phyloP scores from a whole-genome alignment of 805 yeast species.

The Lachancea meyersii region DNA sequence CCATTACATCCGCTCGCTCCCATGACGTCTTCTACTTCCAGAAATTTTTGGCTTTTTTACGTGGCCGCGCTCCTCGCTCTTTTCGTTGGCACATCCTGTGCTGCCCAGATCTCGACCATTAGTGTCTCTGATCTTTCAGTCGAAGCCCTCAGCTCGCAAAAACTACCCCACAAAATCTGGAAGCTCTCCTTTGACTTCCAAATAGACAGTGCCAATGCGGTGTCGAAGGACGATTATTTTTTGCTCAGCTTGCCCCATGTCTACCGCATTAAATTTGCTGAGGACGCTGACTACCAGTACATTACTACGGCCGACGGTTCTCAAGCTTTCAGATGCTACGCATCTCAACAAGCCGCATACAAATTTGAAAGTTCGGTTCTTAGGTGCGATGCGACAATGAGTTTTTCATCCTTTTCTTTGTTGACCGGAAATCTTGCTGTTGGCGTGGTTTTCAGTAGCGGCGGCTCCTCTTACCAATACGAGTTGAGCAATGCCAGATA shows the following conservation, averaged over 20 bases:
- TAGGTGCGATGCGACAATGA: conserved; percentile 26
- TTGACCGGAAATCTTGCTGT: conserved; percentile 29
- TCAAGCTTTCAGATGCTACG: conserved; percentile 29
- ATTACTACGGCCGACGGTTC: conserved; percentile 24
- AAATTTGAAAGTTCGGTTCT: conserved; percentile 26
- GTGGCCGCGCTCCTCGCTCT: background rate
- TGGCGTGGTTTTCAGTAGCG: conserved; percentile 31
- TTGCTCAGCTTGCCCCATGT: conserved; percentile 28
- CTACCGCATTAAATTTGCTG: conserved; percentile 33
- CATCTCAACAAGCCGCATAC: conserved; percentile 34
- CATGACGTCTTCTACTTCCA: background rate
- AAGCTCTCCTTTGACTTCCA: conserved; percentile 27
- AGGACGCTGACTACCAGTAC: conserved; percentile 14
- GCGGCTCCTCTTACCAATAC: conserved; percentile 29
- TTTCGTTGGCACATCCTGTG: background rate
- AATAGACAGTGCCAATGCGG: conserved; percentile 16
- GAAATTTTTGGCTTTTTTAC: background rate
- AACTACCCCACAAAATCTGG: conserved; percentile 33
- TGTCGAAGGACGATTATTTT: conserved; percentile 26
- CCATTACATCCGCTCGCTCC: background rate
- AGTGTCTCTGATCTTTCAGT: conserved; percentile 1
- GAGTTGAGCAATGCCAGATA: conserved; percentile 31
- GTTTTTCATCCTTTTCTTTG: conserved; percentile 14
- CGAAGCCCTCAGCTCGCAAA: conserved; percentile 8
- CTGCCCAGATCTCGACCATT: background rate